Evolutionary conservation across 73 alveolate genomes (phyloP).

Genomic region (Tetrahymena elliotti): DNA sequence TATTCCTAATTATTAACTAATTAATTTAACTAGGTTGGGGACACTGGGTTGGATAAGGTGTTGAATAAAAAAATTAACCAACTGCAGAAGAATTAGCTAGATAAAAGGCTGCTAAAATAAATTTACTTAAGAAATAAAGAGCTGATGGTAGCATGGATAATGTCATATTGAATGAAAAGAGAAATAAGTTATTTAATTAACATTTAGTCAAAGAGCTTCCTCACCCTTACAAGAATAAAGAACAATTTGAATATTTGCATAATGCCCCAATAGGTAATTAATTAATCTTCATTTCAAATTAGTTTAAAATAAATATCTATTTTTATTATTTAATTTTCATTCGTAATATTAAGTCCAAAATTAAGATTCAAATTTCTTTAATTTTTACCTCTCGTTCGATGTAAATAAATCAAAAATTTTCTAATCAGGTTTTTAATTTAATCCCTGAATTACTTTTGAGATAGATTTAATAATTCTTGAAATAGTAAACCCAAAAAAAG

Average conservation of each 20-base stretch:
- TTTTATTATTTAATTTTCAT: neutral
- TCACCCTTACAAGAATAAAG: slow-evolving; percentile 49
- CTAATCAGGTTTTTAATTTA: neutral
- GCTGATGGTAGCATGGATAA: slow-evolving; percentile 41
- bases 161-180: slow-evolving; percentile 48
- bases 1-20: neutral
- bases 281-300: neutral
- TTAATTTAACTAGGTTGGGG: slow-evolving; percentile 22
- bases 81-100: slow-evolving; percentile 19
- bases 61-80: slow-evolving; percentile 20
- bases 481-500: too few species aligned
- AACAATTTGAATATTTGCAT: slow-evolving; percentile 49
- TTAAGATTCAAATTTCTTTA: neutral
- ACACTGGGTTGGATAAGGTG: slow-evolving; percentile 34
- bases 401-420: neutral
- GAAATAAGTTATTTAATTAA: slow-evolving; percentile 59
- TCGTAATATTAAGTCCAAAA: neutral
- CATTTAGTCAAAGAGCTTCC: slow-evolving; percentile 51
- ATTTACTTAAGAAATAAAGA: slow-evolving; percentile 31
- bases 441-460: neutral
- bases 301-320: neutral
- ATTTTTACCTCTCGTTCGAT: neutral
- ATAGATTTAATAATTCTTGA: too few species aligned
- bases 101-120: slow-evolving; percentile 25
- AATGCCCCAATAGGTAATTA: neutral